Evolutionary conservation across 2,329 filamentous ascomycete species (phyloP).

Genomic region (Fusarium secorum): DNA sequence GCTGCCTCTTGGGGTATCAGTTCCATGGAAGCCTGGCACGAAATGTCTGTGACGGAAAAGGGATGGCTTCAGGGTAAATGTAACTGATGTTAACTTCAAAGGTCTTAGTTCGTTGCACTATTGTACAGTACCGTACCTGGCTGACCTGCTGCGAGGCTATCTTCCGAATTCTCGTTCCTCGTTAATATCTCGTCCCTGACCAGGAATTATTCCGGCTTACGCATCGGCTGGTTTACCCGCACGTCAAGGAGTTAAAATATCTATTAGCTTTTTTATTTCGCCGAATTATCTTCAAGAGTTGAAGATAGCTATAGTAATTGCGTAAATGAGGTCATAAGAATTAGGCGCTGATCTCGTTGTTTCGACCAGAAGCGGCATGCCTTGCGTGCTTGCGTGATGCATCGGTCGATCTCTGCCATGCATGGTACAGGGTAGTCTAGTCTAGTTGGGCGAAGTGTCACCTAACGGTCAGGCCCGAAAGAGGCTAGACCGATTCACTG

Average conservation of each 20-base stretch:
- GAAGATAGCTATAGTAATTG: accelerated
- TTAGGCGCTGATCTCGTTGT: not conserved
- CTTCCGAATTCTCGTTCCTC: not conserved
- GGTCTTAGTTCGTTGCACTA: not conserved
- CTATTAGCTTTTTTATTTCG: not conserved
- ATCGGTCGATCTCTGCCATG: not conserved
- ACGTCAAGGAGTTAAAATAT: no score
- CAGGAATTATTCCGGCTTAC: no score
- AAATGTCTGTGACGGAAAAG: not conserved
- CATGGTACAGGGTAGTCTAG: not conserved
- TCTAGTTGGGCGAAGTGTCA: not conserved
- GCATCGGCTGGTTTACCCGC: not conserved
- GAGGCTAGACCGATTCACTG: not conserved
- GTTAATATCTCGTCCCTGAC: not conserved
- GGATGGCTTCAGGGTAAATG: no score
- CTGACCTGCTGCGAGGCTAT: not conserved
- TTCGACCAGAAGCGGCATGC: not conserved
- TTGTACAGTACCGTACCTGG: not conserved
- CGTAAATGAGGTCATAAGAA: not conserved
- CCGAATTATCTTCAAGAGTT: not conserved
- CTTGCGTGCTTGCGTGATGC: not conserved
- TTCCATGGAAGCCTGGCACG: not conserved
- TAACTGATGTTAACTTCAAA: not conserved
- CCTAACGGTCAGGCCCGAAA: not conserved
- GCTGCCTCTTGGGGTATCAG: no score